Evolutionary conservation across 306 rosid genomes (phyloP), one percentile per base, ranked within the genome.

Genomic region (Alnus glutinosa): DNA sequence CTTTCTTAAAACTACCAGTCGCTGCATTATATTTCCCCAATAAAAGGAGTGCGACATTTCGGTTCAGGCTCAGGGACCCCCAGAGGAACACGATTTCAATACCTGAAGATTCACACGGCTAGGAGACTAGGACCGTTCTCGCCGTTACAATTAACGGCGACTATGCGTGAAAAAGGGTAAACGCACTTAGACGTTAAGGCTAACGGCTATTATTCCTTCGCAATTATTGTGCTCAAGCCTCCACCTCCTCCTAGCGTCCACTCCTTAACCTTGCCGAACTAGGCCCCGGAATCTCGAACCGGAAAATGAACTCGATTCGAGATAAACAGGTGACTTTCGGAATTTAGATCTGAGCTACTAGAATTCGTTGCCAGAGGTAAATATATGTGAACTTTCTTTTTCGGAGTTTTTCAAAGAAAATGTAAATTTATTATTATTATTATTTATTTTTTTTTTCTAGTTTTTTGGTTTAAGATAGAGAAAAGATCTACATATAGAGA

Each of bases 191-290:
- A 71, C 86, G 75, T 84, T 71, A 64, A 37, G 67, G 52, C 74
- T 76, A 48, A 76, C 79, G 70, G 82, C 83, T 71, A 77, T 77
- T 30, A 15, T 78, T 69, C 64, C 62, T 68, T 74, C 18, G 70
- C 90, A 84, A 86, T 86, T 74, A 86, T 86, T 82, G 82, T 4
- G 55, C 54, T 12, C 61, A 37, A 59, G 70, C 7, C 52, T 14
- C 61, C 4, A 34, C 1, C 36, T 54, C 51, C 11, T 14, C 50
- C 11, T 42, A 11, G 63, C 64, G 18, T 42, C 13, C 28, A n/a
- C 68, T 54, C 63, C 55, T 4, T 28, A 7, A n/a, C 73, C 57
- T 59, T 46, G 50, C 74, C 47, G 9, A 57, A 55, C 7, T 9
- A 12, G 13, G n/a, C 75, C 47, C 69, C 71, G 78, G 83, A 70